Evolutionary conservation across 129 eudicot genomes (phyloP).

Genomic region (Kitagawia praeruptora): DNA sequence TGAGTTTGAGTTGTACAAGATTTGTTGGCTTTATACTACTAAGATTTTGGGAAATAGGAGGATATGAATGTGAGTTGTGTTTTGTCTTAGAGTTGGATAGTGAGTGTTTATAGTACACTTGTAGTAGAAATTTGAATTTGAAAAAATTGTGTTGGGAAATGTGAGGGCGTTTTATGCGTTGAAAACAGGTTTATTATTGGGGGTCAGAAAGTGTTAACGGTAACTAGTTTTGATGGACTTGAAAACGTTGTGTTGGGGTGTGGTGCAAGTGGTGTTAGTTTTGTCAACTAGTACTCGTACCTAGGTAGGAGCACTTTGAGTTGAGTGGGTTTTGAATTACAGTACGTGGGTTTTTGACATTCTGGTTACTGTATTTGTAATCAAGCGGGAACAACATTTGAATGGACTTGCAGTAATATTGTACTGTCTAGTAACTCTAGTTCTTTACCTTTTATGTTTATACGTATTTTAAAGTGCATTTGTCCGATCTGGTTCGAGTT

Average conservation of each 20-base stretch:
- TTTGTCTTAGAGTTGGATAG: not conserved
- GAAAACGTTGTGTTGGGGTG: not conserved
- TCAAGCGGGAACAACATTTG: conserved; percentile 37
- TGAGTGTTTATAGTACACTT: not conserved
- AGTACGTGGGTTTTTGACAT: not conserved
- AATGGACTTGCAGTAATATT: not conserved
- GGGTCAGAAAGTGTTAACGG: conserved; percentile 26
- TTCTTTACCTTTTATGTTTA: too few species aligned
- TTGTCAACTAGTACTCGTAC: not conserved
- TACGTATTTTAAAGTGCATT: too few species aligned
- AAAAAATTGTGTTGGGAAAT: conserved; percentile 28
- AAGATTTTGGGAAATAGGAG: conserved; percentile 7
- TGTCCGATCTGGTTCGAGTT: too few species aligned
- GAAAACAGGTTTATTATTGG: conserved; percentile 12
- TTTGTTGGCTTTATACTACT: not conserved
- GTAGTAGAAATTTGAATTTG: conserved; percentile 35
- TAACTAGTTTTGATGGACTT: conserved; percentile 22
- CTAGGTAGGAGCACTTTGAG: not conserved
- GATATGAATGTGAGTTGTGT: not conserved
- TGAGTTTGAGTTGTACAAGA: not conserved
- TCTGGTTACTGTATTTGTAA: not conserved
- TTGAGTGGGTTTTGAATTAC: not conserved
- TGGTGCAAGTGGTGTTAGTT: not conserved
- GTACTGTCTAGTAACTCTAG: too few species aligned
- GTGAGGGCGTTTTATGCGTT: conserved; percentile 19